Conservation (phyloP, 495 filamentous ascomycete species). For the Umbilicaria muhlenbergii region DNA sequence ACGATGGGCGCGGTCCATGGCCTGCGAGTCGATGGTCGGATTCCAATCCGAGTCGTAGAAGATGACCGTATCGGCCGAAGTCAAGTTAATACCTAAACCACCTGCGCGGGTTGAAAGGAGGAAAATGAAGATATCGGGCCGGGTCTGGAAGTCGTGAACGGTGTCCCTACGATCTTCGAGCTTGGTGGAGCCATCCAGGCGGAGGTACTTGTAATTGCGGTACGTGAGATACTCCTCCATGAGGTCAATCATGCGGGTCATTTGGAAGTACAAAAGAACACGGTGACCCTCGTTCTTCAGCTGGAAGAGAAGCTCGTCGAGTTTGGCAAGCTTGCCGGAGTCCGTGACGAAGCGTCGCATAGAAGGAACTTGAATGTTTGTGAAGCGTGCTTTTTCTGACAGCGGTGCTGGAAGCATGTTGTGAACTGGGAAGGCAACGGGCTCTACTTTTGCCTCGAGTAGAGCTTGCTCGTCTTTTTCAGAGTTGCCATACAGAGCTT, state of each 20-base stretch:
- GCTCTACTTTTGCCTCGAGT: conserved; percentile 50
- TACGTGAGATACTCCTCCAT: conserved; percentile 99
- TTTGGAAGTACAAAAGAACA: conserved; percentile 99
- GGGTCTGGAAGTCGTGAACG: conserved; percentile 88
- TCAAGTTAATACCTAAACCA: conserved; percentile 95
- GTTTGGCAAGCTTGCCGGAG: conserved; percentile 84
- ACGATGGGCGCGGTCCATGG: conserved; percentile 98
- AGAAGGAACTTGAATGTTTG: conserved; percentile 83
- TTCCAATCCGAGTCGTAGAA: conserved; percentile 99
- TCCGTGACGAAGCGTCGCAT: conserved; percentile 98
- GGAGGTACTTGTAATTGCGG: conserved; percentile 95
- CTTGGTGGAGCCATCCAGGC: conserved; percentile 95
- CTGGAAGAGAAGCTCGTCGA: conserved; percentile 73
- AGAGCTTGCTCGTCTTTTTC: conserved; percentile 52
- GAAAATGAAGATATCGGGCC: conserved; percentile 91
- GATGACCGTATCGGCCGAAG: conserved; percentile 84
- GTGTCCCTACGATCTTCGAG: conserved; percentile 94
- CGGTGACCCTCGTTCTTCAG: conserved; percentile 88
- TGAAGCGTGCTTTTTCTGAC: conserved; percentile 67
- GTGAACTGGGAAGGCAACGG: conserved; percentile 34
- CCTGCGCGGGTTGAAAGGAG: conserved; percentile 88
- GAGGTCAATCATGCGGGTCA: conserved; percentile 99
- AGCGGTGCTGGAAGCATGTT: conserved; percentile 60
- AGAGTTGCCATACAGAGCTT: conserved; percentile 50
- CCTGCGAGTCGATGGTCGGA: conserved; percentile 94